phyloP scores from a whole-genome alignment of 805 yeast genomes.

The Tetrapisispora arboricola region DNA sequence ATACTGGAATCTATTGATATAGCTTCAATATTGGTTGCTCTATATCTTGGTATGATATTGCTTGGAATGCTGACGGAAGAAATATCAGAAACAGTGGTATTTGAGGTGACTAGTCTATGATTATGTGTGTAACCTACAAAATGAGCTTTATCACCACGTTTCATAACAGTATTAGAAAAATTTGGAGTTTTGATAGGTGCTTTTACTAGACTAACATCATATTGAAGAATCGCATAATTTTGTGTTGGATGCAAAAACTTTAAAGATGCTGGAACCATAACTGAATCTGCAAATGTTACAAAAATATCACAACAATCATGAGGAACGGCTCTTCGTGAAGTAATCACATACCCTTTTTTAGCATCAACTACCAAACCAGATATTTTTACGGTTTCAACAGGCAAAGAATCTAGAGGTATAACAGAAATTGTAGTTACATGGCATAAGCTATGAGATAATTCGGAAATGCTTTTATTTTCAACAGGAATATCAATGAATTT shows the following conservation, averaged over 20 bases:
- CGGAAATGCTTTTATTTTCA: slow-evolving; percentile 41
- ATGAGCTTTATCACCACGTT: slow-evolving; percentile 65
- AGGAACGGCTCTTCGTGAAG: slow-evolving; percentile 69
- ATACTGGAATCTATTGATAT: slow-evolving; percentile 62
- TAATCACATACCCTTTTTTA: slow-evolving; percentile 64
- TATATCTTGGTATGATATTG: slow-evolving; percentile 62
- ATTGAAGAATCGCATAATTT: slow-evolving; percentile 73
- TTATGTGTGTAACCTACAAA: slow-evolving; percentile 74
- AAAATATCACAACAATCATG: slow-evolving; percentile 66
- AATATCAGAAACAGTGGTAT: slow-evolving; percentile 67
- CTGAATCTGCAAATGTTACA: slow-evolving; percentile 76
- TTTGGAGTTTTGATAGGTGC: slow-evolving; percentile 66
- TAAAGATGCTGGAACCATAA: slow-evolving; percentile 69
- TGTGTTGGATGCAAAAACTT: slow-evolving; percentile 80
- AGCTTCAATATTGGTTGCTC: slow-evolving; percentile 77
- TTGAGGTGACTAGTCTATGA: slow-evolving; percentile 59
- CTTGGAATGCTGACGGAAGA: slow-evolving; percentile 66
- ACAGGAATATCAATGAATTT: slow-evolving; percentile 60
- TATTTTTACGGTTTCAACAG: slow-evolving; percentile 49
- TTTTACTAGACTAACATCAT: slow-evolving; percentile 62
- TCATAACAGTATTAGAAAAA: slow-evolving; percentile 44
- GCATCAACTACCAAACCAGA: slow-evolving; percentile 81
- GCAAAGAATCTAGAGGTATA: slow-evolving; percentile 64
- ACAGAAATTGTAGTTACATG: slow-evolving; percentile 57
- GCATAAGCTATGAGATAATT: slow-evolving; percentile 59